Percentiles rank a stretch among this genome's conserved stretches.
Evolutionary conservation across 345 rosid genomes (phyloP).

Genomic region (Carallia pectinifolia): DNA sequence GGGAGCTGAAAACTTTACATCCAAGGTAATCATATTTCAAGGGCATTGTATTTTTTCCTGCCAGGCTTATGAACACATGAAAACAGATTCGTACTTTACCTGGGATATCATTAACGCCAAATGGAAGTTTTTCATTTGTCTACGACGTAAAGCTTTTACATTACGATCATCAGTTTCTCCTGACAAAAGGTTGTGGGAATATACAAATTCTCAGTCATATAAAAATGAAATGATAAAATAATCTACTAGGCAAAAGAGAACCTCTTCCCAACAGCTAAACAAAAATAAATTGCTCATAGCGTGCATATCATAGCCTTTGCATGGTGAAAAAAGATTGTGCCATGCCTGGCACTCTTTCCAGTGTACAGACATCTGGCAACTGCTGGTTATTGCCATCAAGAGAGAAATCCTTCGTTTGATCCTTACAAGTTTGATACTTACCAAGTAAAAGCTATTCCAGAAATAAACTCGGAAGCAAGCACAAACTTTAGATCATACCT

Average conservation of each 20-base stretch:
- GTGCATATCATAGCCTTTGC: too few species aligned
- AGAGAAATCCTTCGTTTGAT: neutral
- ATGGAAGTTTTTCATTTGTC: constrained; percentile 94
- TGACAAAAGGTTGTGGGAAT: constrained; percentile 30
- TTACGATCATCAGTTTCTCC: constrained; percentile 70
- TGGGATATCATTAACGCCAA: constrained; percentile 85
- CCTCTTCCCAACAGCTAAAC: too few species aligned
- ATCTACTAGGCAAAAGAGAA: too few species aligned
- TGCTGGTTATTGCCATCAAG: neutral
- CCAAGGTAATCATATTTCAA: neutral
- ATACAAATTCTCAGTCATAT: neutral
- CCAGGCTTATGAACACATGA: neutral
- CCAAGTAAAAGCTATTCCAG: neutral
- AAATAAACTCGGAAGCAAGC: neutral
- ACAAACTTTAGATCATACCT: constrained; percentile 41
- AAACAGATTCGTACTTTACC: constrained; percentile 38
- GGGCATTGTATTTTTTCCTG: neutral
- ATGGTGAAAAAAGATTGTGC: too few species aligned
- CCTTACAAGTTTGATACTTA: neutral
- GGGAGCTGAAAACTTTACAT: too few species aligned
- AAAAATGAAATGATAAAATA: too few species aligned
- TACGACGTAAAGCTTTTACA: constrained; percentile 62
- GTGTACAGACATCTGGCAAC: neutral
- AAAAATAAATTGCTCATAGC: too few species aligned
- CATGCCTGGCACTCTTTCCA: too few species aligned